These are phyloP conservation scores for Colletotrichum sp. DNA, from an alignment of 2,329 filamentous ascomycete genomes.

Conservation along the genomic window DNA sequence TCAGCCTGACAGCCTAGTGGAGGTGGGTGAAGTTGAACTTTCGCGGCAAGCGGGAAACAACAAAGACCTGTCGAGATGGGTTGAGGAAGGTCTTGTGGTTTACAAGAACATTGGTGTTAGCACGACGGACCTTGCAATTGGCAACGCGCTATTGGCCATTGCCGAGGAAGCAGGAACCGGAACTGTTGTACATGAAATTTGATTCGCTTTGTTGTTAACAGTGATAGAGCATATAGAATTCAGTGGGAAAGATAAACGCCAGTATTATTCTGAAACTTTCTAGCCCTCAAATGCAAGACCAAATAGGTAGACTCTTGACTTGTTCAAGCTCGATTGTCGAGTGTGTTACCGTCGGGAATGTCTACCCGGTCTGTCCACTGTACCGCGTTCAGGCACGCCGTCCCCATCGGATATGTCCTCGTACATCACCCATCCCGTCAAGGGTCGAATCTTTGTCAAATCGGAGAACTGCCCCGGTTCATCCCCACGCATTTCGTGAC, in stretches of 20 bases:
- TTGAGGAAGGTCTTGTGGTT: constrained; percentile 29
- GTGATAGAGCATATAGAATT: fast-evolving
- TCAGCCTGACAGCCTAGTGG: constrained; percentile 61
- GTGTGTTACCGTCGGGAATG: not conserved
- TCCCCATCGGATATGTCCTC: not conserved
- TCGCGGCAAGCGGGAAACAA: not conserved
- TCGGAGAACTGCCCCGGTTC: not conserved
- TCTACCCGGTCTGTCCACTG: not conserved
- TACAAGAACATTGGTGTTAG: constrained; percentile 27
- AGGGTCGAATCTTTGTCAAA: not conserved
- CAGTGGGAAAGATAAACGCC: not conserved
- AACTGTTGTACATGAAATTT: not conserved
- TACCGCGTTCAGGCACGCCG: fast-evolving
- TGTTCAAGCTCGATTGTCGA: not conserved
- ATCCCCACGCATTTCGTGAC: fast-evolving
- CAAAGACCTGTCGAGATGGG: constrained; percentile 48
- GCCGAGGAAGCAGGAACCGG: constrained; percentile 21
- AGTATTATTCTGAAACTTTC: not conserved
- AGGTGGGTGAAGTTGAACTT: constrained; percentile 33
- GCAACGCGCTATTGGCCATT: constrained; percentile 30
- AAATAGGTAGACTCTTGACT: not conserved
- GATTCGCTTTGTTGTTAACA: not conserved
- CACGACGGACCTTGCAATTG: constrained; percentile 37
- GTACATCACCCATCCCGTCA: not conserved
- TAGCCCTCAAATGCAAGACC: not conserved